These are phyloP conservation scores for Apiospora arundinis DNA, from an alignment of 2,329 filamentous ascomycete genomes.

Conservation along the genomic window DNA sequence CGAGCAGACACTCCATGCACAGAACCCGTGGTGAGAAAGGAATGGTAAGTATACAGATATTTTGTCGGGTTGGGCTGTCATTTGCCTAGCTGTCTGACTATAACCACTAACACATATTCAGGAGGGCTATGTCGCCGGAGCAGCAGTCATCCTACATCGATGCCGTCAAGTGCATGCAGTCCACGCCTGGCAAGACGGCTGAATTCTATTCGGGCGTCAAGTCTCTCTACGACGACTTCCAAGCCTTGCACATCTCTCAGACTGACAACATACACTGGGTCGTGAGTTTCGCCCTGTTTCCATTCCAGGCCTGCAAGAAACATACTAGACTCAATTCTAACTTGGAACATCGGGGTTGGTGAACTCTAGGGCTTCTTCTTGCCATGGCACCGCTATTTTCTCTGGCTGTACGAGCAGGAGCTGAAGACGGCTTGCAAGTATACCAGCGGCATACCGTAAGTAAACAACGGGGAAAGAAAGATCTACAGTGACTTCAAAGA, in stretches of 20 bases:
- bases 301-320: background rate
- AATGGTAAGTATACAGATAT: background rate
- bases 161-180: constrained; percentile 47
- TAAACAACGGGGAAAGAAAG: background rate
- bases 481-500: background rate
- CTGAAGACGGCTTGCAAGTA: constrained; percentile 26
- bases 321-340: background rate
- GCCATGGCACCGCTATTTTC: constrained; percentile 29
- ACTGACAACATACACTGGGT: constrained; percentile 45
- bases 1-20: background rate
- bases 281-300: background rate
- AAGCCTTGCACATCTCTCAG: constrained; percentile 50
- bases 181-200: constrained; percentile 38
- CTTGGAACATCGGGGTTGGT: background rate
- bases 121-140: constrained; percentile 15
- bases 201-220: constrained; percentile 42
- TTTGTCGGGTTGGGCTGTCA: too few species aligned
- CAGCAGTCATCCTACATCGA: constrained; percentile 45
- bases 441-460: constrained; percentile 26
- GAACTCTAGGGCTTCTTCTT: constrained; percentile 23
- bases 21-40: background rate
- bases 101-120: background rate
- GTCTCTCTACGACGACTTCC: constrained; percentile 53
- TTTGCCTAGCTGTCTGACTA: background rate
- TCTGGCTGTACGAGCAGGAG: constrained; percentile 29